These are phyloP conservation scores for Neurospora crassa DNA, from an alignment of 2,329 filamentous ascomycete genomes.

Conservation along the genomic window DNA sequence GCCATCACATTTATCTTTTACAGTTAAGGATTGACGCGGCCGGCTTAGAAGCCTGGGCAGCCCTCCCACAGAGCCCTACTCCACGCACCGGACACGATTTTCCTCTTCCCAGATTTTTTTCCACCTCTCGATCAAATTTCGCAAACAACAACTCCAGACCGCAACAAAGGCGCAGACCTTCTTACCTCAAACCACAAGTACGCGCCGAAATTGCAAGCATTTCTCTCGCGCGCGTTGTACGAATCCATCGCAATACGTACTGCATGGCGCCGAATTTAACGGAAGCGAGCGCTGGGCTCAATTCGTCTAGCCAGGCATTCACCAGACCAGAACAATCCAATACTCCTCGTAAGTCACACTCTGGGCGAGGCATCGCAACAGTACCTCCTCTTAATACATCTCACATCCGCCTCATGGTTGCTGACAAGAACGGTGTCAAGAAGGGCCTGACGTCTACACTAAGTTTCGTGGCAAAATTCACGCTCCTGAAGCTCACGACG, in stretches of 20 bases:
- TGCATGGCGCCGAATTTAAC: neutral
- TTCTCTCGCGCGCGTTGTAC: neutral
- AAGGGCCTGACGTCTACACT: neutral
- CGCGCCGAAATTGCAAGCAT: neutral
- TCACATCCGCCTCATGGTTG: neutral
- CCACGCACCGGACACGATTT: neutral
- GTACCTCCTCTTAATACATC: fast-evolving
- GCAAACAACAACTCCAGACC: neutral
- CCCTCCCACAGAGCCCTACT: neutral
- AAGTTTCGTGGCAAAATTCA: neutral
- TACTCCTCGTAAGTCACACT: neutral
- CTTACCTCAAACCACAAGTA: neutral
- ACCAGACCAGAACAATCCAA: neutral
- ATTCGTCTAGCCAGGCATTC: neutral
- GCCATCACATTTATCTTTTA: neutral
- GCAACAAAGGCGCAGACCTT: neutral
- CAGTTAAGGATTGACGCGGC: neutral
- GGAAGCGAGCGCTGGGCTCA: neutral
- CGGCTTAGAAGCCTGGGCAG: neutral
- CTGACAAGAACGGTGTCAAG: no score
- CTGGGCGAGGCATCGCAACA: neutral
- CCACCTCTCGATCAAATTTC: neutral
- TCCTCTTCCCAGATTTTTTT: neutral
- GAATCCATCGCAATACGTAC: neutral
- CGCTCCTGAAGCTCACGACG: neutral